Evolutionary conservation across 495 filamentous ascomycete genomes (phyloP).

Genomic region (Cercophora samala): DNA sequence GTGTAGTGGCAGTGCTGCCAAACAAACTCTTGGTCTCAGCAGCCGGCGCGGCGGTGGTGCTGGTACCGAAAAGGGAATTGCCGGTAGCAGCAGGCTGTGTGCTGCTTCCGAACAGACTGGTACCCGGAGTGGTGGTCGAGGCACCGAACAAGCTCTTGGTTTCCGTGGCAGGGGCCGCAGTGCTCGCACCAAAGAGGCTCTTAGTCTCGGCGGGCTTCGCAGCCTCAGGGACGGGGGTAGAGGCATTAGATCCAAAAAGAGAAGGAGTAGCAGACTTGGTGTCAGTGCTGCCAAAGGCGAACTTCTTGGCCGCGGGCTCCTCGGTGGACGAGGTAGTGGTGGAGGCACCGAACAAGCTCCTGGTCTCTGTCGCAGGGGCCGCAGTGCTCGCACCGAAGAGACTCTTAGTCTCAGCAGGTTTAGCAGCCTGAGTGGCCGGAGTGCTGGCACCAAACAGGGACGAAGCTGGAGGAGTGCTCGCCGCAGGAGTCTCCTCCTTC

Average conservation of each 20-base stretch:
- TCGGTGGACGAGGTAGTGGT: slow-evolving; percentile 12
- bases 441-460: slow-evolving; percentile 32
- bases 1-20: slow-evolving; percentile 12
- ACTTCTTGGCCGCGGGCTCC: slow-evolving; percentile 25
- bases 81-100: slow-evolving; percentile 5
- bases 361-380: slow-evolving; percentile 6
- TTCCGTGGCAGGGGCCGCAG: slow-evolving; percentile 10
- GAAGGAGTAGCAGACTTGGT: slow-evolving; percentile 27
- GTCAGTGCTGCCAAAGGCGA: slow-evolving; percentile 26
- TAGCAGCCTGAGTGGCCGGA: slow-evolving; percentile 15
- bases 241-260: slow-evolving; percentile 18
- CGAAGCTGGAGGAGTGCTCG: slow-evolving; percentile 19
- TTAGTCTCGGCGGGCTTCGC: slow-evolving; percentile 25
- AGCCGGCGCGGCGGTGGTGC: slow-evolving; percentile 6
- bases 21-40: slow-evolving; percentile 25
- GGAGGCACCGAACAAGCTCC: slow-evolving; percentile 32
- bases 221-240: slow-evolving; percentile 19
- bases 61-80: slow-evolving; percentile 19
- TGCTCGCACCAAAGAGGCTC: slow-evolving; percentile 26
- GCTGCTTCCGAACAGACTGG: slow-evolving; percentile 9
- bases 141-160: slow-evolving; percentile 27
- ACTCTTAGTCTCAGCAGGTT: slow-evolving; percentile 18
- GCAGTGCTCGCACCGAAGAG: slow-evolving; percentile 28
- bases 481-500: slow-evolving; percentile 20
- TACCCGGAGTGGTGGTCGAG: slow-evolving; percentile 11